Conservation (phyloP, 1,284 basidiomycete species). For the Testicularia cyperi region DNA sequence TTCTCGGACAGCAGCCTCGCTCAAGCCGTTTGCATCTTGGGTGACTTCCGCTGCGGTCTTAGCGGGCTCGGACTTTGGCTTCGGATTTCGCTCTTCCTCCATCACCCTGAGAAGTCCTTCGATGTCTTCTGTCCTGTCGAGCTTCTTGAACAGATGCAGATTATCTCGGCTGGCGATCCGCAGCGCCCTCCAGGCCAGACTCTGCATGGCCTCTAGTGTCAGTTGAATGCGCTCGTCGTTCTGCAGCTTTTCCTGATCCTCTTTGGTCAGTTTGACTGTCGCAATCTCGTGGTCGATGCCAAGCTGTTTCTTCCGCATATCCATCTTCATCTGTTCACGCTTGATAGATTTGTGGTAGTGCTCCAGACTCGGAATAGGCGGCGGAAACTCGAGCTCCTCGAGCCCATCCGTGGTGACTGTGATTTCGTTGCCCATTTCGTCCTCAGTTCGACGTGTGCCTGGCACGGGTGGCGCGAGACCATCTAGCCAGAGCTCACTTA, state of each 20-base stretch:
- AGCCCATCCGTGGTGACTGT: constrained; percentile 48
- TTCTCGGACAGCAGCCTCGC: neutral
- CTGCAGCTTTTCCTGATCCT: constrained; percentile 19
- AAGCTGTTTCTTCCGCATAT: constrained; percentile 39
- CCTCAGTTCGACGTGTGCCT: constrained; percentile 25
- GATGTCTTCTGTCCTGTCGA: constrained; percentile 38
- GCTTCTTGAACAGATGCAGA: constrained; percentile 39
- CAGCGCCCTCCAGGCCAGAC: constrained; percentile 51
- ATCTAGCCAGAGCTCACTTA: constrained; percentile 54
- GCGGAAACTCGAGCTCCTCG: constrained; percentile 51
- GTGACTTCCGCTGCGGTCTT: neutral
- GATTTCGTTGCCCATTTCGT: constrained; percentile 46
- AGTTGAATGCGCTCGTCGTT: constrained; percentile 21
- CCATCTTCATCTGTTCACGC: constrained; percentile 36
- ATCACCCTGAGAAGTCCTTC: constrained; percentile 32
- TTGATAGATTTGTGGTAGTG: constrained; percentile 42
- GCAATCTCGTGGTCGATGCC: constrained; percentile 23
- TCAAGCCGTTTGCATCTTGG: neutral
- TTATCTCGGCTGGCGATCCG: constrained; percentile 32
- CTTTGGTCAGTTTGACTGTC: constrained; percentile 16
- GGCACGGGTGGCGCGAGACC: constrained; percentile 40
- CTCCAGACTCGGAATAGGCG: constrained; percentile 34
- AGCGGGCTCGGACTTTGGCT: constrained; percentile 6
- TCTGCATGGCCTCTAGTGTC: constrained; percentile 34
- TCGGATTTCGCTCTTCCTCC: constrained; percentile 28